Percentiles rank a stretch among this genome's conserved stretches.
Conservation (phyloP, 106 monocot genomes). For the Posidonia australis region DNA sequence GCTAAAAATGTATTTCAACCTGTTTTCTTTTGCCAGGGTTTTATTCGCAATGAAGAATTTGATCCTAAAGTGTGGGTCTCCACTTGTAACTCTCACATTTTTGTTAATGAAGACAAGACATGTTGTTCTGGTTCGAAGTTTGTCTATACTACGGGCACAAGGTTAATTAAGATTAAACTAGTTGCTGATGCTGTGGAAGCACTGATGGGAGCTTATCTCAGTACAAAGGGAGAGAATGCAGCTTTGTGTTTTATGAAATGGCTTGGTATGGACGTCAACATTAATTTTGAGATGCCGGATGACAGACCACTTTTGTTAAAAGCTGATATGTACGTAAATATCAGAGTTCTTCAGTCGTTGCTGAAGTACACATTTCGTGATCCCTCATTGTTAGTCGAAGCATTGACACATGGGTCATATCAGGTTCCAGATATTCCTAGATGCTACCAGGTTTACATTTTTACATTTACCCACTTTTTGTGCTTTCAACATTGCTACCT, state of each 20-base stretch:
- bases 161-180: conserved; percentile 35
- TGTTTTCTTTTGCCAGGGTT: conserved; percentile 29
- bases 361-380: conserved; percentile 38
- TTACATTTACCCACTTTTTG: no score
- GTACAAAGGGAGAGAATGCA: conserved; percentile 29
- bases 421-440: conserved; percentile 31
- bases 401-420: conserved; percentile 68
- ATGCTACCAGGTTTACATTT: conserved; percentile 43
- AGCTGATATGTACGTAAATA: conserved; percentile 31
- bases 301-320: conserved; percentile 17
- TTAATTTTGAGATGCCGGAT: conserved; percentile 6
- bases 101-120: background rate
- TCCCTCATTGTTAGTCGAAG: conserved; percentile 55
- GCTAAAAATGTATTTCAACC: no score
- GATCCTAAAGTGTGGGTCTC: conserved; percentile 36
- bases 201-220: conserved; percentile 46
- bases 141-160: conserved; percentile 23
- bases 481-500: no score
- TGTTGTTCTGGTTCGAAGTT: conserved; percentile 7
- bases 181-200: conserved; percentile 59
- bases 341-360: conserved; percentile 33
- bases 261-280: conserved; percentile 35
- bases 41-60: conserved; percentile 38
- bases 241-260: conserved; percentile 37
- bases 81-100: conserved; percentile 18